A percentile compares a stretch with the other conserved stretches of the same genome.
These are phyloP conservation scores for Phytophthora aleatoria DNA, from an alignment of 352 stramenopile species.

Conservation along the genomic window DNA sequence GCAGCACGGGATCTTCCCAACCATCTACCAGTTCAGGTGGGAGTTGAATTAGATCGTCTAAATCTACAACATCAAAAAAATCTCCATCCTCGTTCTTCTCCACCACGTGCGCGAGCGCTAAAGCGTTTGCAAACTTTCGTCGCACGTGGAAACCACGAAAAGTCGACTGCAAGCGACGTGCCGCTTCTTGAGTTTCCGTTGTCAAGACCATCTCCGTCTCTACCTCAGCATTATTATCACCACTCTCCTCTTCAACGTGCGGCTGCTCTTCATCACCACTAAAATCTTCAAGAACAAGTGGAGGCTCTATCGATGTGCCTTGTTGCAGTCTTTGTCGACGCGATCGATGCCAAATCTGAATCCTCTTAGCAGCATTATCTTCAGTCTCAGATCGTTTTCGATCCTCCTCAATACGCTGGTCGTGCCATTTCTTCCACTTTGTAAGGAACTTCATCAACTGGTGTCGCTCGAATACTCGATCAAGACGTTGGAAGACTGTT, in stretches of 20 bases:
- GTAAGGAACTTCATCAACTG: slow-evolving; percentile 1
- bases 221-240: background rate
- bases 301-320: background rate
- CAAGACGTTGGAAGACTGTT: slow-evolving; percentile 12
- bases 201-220: background rate
- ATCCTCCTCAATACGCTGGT: slow-evolving; percentile 8
- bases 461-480: slow-evolving; percentile 10
- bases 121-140: slow-evolving; percentile 63
- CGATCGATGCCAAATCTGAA: slow-evolving; percentile 34
- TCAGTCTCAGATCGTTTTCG: background rate
- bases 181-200: slow-evolving; percentile 33
- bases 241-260: slow-evolving; percentile 9
- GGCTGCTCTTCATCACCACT: slow-evolving; percentile 23
- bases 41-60: slow-evolving; percentile 60
- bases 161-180: slow-evolving; percentile 63
- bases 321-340: slow-evolving; percentile 8
- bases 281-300: slow-evolving; percentile 25
- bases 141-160: slow-evolving; percentile 73
- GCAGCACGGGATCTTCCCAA: slow-evolving; percentile 60
- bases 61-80: slow-evolving; percentile 54
- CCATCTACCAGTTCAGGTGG: slow-evolving; percentile 64
- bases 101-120: slow-evolving; percentile 52
- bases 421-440: slow-evolving; percentile 18
- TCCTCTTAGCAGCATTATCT: slow-evolving; percentile 21
- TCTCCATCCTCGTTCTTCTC: slow-evolving; percentile 26